Percentiles rank a stretch among this genome's conserved stretches.
phyloP scores from a whole-genome alignment of 2,329 filamentous ascomycete species.

The Colletotrichum euphorbiae region DNA sequence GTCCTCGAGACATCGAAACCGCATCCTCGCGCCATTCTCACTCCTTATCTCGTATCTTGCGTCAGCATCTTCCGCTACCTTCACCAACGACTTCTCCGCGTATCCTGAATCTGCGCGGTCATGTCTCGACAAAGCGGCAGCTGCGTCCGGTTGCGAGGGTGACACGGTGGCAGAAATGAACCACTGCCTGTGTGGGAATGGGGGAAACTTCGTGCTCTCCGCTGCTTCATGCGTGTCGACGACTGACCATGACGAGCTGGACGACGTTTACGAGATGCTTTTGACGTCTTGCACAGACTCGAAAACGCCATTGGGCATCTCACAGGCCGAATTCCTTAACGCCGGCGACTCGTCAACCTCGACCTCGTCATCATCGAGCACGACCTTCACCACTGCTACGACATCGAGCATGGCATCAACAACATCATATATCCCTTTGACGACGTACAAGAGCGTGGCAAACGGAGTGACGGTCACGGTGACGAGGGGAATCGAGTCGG shows the following conservation, averaged over 20 bases:
- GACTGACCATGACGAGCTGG: conserved; percentile 51
- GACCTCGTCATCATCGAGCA: neutral
- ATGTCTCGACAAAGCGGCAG: conserved; percentile 28
- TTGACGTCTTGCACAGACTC: conserved; percentile 57
- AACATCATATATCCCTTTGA: conserved; percentile 11
- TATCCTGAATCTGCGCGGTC: conserved; percentile 20
- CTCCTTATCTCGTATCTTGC: conserved; percentile 31
- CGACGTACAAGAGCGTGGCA: conserved; percentile 34
- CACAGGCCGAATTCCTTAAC: conserved; percentile 55
- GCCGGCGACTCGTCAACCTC: conserved; percentile 10
- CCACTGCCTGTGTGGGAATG: conserved; percentile 32
- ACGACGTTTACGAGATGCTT: conserved; percentile 58
- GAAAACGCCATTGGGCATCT: conserved; percentile 56
- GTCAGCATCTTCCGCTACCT: conserved; percentile 5
- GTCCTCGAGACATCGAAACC: conserved; percentile 28
- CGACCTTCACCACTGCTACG: conserved; percentile 4
- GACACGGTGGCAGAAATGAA: conserved; percentile 34
- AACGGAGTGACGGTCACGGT: conserved; percentile 35
- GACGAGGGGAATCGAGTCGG: conserved; percentile 23
- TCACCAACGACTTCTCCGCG: conserved; percentile 33
- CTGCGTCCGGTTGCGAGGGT: conserved; percentile 32
- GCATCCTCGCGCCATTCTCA: conserved; percentile 19
- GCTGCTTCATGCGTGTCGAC: conserved; percentile 59
- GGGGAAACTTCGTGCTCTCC: conserved; percentile 60
- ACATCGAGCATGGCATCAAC: conserved; percentile 2